phyloP scores from a whole-genome alignment of 495 filamentous ascomycete genomes.

The Penicillium silybi region DNA sequence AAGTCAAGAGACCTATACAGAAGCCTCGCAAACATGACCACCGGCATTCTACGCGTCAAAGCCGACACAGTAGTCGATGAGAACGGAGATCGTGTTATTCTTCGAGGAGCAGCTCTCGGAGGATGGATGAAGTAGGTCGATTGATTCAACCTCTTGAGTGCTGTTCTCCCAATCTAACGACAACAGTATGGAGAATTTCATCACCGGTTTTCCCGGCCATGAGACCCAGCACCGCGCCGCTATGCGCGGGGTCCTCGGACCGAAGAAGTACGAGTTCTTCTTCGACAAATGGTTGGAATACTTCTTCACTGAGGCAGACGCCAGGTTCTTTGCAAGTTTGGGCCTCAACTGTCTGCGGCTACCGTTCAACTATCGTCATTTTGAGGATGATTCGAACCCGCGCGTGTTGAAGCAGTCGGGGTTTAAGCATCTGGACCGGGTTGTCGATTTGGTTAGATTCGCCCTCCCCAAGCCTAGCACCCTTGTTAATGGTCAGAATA shows the following conservation, averaged over 20 bases:
- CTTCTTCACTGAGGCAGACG: conserved; percentile 60
- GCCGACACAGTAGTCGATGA: conserved; percentile 45
- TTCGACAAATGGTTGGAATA: conserved; percentile 54
- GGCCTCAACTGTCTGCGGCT: conserved; percentile 62
- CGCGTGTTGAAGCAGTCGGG: conserved; percentile 52
- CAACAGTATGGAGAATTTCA: conserved; percentile 63
- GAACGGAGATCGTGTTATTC: conserved; percentile 42
- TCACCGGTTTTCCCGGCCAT: conserved; percentile 61
- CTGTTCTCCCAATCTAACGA: neutral
- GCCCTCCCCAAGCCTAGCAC: too few species aligned
- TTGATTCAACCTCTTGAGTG: neutral
- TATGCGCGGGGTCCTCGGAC: conserved; percentile 52
- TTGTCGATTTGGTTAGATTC: conserved; percentile 44
- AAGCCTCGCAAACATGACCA: conserved; percentile 21
- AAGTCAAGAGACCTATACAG: neutral
- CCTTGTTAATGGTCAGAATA: neutral
- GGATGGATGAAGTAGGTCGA: conserved; percentile 43
- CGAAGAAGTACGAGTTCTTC: conserved; percentile 45
- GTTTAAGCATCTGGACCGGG: conserved; percentile 57
- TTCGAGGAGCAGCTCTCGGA: conserved; percentile 47
- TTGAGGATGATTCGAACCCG: conserved; percentile 62
- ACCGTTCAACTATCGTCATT: conserved; percentile 63
- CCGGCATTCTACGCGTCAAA: conserved; percentile 40
- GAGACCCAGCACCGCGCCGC: conserved; percentile 54
- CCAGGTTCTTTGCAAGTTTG: conserved; percentile 54